These are phyloP conservation scores for Fusarium subtropicale DNA, from an alignment of 2,329 filamentous ascomycete genomes.

Conservation along the genomic window DNA sequence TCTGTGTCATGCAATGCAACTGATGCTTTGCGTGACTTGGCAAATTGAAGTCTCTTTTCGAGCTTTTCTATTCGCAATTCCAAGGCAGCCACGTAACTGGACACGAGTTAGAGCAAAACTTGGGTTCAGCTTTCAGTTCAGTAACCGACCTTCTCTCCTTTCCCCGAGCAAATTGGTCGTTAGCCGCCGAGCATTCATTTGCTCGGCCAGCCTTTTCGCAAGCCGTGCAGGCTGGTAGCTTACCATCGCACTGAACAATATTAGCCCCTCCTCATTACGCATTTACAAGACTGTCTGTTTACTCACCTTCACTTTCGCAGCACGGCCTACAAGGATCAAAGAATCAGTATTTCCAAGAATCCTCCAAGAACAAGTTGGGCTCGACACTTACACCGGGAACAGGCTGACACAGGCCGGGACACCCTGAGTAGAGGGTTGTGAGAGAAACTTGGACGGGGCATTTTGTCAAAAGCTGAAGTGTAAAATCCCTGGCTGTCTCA, in stretches of 20 bases:
- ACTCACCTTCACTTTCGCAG: slow-evolving; percentile 87
- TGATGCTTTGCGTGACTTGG: slow-evolving; percentile 76
- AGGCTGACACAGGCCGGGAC: slow-evolving; percentile 82
- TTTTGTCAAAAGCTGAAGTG: slow-evolving; percentile 41
- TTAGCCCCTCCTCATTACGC: slow-evolving; percentile 15
- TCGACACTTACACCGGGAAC: slow-evolving; percentile 72
- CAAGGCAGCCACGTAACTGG: slow-evolving; percentile 91
- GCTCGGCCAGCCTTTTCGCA: slow-evolving; percentile 92
- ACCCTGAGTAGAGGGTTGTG: slow-evolving; percentile 74
- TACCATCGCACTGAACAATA: slow-evolving; percentile 83
- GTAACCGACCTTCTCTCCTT: slow-evolving; percentile 83
- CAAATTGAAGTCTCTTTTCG: slow-evolving; percentile 79
- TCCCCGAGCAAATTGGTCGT: slow-evolving; percentile 93
- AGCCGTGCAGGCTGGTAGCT: slow-evolving; percentile 92
- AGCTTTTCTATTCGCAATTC: slow-evolving; percentile 91
- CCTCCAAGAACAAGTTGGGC: neutral
- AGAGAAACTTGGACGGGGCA: slow-evolving; percentile 62
- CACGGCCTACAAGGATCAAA: slow-evolving; percentile 63
- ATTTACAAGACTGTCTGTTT: neutral
- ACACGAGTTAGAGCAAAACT: slow-evolving; percentile 17
- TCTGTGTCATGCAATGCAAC: slow-evolving; percentile 74
- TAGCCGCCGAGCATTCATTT: slow-evolving; percentile 90
- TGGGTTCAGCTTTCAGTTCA: neutral
- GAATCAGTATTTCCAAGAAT: slow-evolving; percentile 5
- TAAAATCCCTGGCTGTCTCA: neutral